Percentiles rank a stretch among this genome's conserved stretches.
Conservation (phyloP, 2,329 filamentous ascomycete genomes). For the Chaetomium olivaceum region DNA sequence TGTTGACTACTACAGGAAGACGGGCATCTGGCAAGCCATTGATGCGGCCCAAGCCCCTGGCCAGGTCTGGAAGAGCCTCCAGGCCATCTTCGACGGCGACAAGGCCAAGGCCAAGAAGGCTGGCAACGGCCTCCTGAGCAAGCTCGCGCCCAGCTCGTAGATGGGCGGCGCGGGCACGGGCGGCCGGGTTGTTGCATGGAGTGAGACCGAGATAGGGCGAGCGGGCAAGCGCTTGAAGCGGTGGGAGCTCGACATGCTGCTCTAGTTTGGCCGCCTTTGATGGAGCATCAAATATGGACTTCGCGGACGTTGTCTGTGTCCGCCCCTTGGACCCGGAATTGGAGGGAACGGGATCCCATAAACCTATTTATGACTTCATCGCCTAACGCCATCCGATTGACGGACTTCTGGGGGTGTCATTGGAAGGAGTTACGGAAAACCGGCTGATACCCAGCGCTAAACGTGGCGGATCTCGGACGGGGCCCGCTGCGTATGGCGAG, state of each 20-base stretch:
- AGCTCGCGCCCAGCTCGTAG: slow-evolving; percentile 38
- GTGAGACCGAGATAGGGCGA: slow-evolving; percentile 2
- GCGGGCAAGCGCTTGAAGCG: background rate
- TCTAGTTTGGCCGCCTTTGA: slow-evolving; percentile 24
- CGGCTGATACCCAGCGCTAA: slow-evolving; percentile 11
- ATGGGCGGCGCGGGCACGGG: slow-evolving; percentile 24
- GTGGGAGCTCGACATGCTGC: slow-evolving; percentile 21
- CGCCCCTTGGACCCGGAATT: background rate
- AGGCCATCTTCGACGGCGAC: slow-evolving; percentile 76
- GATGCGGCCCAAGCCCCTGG: slow-evolving; percentile 96
- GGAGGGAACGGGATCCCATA: background rate
- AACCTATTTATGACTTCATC: background rate
- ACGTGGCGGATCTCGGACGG: slow-evolving; percentile 1
- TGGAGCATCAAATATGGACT: background rate
- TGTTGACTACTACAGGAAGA: slow-evolving; percentile 94
- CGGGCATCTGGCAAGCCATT: slow-evolving; percentile 92
- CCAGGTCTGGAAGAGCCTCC: slow-evolving; percentile 90
- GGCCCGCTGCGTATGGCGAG: slow-evolving; percentile 1
- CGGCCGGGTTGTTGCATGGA: slow-evolving; percentile 10
- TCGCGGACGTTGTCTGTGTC: background rate
- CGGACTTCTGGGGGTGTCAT: slow-evolving; percentile 10
- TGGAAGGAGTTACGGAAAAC: slow-evolving; percentile 17
- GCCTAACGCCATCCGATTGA: slow-evolving; percentile 10
- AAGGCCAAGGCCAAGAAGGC: slow-evolving; percentile 48
- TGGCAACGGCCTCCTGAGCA: slow-evolving; percentile 46